phyloP scores from a whole-genome alignment of 805 yeast species.

The Pichia deserticola region DNA sequence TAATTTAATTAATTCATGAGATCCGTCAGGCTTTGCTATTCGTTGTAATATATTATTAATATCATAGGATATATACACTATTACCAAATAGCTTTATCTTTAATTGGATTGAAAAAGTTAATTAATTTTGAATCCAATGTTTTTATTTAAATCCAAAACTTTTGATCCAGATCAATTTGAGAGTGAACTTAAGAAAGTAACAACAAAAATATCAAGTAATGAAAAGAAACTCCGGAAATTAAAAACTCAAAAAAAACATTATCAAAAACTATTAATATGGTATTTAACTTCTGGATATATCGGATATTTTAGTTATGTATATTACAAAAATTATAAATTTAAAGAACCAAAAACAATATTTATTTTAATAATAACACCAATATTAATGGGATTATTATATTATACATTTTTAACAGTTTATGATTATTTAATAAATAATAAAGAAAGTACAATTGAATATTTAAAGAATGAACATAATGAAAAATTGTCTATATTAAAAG shows the following conservation, averaged over 20 bases:
- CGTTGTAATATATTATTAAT: too few relatives aligned
- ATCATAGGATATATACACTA: too few relatives aligned
- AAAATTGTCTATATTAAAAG: slow-evolving; percentile 29
- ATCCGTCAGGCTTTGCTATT: too few relatives aligned
- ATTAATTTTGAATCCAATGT: not conserved
- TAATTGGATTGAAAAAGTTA: too few relatives aligned
- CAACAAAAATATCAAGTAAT: slow-evolving; percentile 28
- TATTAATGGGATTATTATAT: slow-evolving; percentile 11
- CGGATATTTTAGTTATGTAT: slow-evolving; percentile 19
- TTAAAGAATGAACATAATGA: slow-evolving; percentile 30
- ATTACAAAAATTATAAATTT: not conserved
- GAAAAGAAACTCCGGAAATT: slow-evolving; percentile 18
- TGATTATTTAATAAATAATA: slow-evolving; percentile 16
- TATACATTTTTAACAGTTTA: slow-evolving; percentile 13
- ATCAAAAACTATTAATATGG: slow-evolving; percentile 12
- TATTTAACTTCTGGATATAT: slow-evolving; percentile 19
- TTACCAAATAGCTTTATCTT: too few relatives aligned
- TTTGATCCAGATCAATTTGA: slow-evolving; percentile 40
- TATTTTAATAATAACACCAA: slow-evolving; percentile 10
- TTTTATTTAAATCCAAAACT: slow-evolving; percentile 22
- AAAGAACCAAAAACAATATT: slow-evolving; percentile 3
- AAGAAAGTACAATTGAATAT: slow-evolving; percentile 19
- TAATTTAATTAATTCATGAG: too few relatives aligned
- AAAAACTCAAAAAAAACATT: slow-evolving; percentile 12
- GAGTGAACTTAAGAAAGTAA: slow-evolving; percentile 32